Evolutionary conservation across 2,329 filamentous ascomycete species (phyloP).

Genomic region (Zelopaecilomyces penicillatus): DNA sequence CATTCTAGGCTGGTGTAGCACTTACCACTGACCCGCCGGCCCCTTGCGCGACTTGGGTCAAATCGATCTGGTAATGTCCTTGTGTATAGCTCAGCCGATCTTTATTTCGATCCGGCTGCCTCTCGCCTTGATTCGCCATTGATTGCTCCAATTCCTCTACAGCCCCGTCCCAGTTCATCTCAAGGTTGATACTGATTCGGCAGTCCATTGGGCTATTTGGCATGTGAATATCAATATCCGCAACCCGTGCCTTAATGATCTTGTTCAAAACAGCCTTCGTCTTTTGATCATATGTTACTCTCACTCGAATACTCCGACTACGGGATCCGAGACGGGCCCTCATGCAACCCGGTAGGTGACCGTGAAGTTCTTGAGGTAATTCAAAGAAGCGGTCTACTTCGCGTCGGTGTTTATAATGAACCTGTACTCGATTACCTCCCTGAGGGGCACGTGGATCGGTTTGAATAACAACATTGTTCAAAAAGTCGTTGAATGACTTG

Average conservation of each 20-base stretch:
- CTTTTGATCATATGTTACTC: constrained; percentile 70
- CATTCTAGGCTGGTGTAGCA: constrained; percentile 1
- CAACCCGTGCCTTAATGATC: constrained; percentile 86
- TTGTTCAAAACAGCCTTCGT: constrained; percentile 63
- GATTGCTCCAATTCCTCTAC: constrained; percentile 45
- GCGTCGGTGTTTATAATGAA: constrained; percentile 73
- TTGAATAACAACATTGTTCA: constrained; percentile 61
- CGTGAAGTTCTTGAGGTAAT: constrained; percentile 51
- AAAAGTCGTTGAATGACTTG: constrained; percentile 70
- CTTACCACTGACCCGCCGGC: constrained; percentile 29
- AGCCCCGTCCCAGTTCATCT: constrained; percentile 76
- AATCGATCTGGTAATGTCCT: constrained; percentile 77
- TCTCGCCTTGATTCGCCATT: constrained; percentile 27
- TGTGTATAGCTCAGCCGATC: constrained; percentile 89
- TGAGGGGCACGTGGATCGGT: constrained; percentile 47
- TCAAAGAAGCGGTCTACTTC: constrained; percentile 82
- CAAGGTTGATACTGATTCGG: constrained; percentile 87
- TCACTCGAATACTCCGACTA: constrained; percentile 37
- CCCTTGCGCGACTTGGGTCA: constrained; percentile 73
- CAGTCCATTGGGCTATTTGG: constrained; percentile 76
- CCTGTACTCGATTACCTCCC: constrained; percentile 43
- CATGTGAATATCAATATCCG: constrained; percentile 79
- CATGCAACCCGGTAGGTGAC: constrained; percentile 56
- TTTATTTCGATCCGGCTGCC: constrained; percentile 62
- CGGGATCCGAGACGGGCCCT: constrained; percentile 45